Conservation (phyloP, 805 yeast genomes). For the Candida xyloterini region DNA sequence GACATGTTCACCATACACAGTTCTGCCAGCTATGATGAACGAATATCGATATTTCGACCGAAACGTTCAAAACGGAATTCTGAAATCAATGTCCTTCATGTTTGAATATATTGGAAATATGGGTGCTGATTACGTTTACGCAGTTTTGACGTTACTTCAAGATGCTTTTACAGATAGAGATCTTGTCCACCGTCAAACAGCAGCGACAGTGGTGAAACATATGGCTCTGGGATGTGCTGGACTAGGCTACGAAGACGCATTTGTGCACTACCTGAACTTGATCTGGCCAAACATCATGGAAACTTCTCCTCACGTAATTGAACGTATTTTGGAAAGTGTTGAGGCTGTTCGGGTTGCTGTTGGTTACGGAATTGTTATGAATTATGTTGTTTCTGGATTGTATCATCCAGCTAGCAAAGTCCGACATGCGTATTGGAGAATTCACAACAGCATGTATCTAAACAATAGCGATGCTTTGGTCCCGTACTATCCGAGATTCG, state of each 20-base stretch:
- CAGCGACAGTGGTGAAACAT: constrained; percentile 81
- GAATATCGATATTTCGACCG: constrained; percentile 90
- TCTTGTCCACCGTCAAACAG: constrained; percentile 92
- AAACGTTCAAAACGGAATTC: constrained; percentile 92
- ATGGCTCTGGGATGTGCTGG: constrained; percentile 80
- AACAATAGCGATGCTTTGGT: constrained; percentile 73
- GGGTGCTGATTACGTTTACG: constrained; percentile 77
- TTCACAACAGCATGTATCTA: constrained; percentile 74
- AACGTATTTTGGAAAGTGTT: constrained; percentile 74
- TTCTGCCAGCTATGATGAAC: constrained; percentile 91
- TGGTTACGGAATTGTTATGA: constrained; percentile 72
- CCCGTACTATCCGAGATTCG: constrained; percentile 74
- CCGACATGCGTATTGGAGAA: constrained; percentile 78
- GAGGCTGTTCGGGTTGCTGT: constrained; percentile 67
- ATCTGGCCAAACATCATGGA: constrained; percentile 88
- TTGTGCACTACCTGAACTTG: constrained; percentile 77
- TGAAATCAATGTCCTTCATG: constrained; percentile 86
- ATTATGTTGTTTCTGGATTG: constrained; percentile 82
- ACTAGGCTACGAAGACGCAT: constrained; percentile 72
- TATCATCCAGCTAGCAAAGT: constrained; percentile 93
- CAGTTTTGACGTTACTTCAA: constrained; percentile 74
- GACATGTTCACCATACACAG: constrained; percentile 88
- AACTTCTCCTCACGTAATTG: constrained; percentile 92
- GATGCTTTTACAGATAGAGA: constrained; percentile 91
- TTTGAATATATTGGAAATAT: constrained; percentile 86